Conservation (phyloP, 2,329 filamentous ascomycete species). For the Scopulariopsis brevicaulis region DNA sequence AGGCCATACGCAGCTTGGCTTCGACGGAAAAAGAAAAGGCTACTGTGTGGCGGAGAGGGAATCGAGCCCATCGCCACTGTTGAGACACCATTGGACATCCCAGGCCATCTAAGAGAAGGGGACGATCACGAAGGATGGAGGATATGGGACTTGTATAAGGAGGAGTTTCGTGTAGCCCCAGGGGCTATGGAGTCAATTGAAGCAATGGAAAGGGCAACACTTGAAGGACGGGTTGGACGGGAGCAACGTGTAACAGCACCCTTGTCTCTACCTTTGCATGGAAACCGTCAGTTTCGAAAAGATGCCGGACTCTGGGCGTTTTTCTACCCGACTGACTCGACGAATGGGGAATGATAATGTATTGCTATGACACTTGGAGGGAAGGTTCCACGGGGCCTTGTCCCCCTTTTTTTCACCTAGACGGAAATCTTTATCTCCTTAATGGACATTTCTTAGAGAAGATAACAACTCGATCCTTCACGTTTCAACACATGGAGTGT, state of each 20-base stretch:
- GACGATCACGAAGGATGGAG: not conserved
- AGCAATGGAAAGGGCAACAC: not conserved
- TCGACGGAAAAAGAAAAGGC: not conserved
- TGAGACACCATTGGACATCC: not conserved
- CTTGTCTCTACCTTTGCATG: not conserved
- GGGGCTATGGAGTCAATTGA: not conserved
- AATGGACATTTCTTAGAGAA: not conserved
- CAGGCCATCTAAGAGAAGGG: not conserved
- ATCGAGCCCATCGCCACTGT: not conserved
- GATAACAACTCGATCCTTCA: not conserved
- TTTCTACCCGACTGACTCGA: not conserved
- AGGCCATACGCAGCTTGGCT: not conserved
- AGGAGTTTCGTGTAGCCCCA: not conserved
- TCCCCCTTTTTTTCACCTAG: not conserved
- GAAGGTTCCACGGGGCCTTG: not conserved
- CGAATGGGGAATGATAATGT: constrained; percentile 3
- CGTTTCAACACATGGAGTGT: not conserved
- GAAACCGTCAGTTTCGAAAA: not conserved
- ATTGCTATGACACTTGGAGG: constrained; percentile 2
- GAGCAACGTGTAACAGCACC: not conserved
- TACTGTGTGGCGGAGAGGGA: not conserved
- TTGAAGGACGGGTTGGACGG: not conserved
- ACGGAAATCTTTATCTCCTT: not conserved
- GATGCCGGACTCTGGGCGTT: not conserved
- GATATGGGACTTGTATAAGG: not conserved